Conservation (phyloP, 73 alveolate species). For the Paramecium octaurelia region DNA sequence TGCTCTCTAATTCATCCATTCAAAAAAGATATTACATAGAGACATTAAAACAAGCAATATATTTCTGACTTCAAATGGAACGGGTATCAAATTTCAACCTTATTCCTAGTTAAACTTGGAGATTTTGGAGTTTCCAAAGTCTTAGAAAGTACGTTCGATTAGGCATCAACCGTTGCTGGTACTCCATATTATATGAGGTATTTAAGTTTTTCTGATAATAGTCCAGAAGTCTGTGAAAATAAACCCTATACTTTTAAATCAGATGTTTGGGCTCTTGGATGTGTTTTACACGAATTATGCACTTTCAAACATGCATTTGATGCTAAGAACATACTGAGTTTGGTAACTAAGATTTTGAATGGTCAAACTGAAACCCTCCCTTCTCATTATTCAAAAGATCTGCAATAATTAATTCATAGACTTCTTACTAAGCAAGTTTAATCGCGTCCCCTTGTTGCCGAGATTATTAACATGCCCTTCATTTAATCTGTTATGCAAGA, state of each 20-base stretch:
- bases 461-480: slow-evolving; percentile 25
- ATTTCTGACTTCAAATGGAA: slow-evolving; percentile 90
- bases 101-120: slow-evolving; percentile 85
- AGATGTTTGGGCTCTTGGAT: slow-evolving; percentile 99
- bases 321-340: slow-evolving; percentile 90
- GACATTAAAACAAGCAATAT: slow-evolving; percentile 93
- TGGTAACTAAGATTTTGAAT: slow-evolving; percentile 83
- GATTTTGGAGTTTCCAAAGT: slow-evolving; percentile 97
- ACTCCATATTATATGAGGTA: slow-evolving; percentile 83
- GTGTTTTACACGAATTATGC: slow-evolving; percentile 96
- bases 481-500: slow-evolving; percentile 14
- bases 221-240: slow-evolving; percentile 91
- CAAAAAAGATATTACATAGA: slow-evolving; percentile 91
- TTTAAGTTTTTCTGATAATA: not conserved
- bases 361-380: slow-evolving; percentile 91
- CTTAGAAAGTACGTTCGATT: slow-evolving; percentile 82
- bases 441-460: slow-evolving; percentile 15
- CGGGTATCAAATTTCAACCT: not conserved
- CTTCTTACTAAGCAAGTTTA: not conserved
- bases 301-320: slow-evolving; percentile 93
- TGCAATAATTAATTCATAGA: slow-evolving; percentile 25
- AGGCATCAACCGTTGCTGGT: slow-evolving; percentile 94
- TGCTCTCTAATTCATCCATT: slow-evolving; percentile 88
- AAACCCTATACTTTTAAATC: slow-evolving; percentile 90
- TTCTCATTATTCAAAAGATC: slow-evolving; percentile 67